A percentile compares a stretch with the other conserved stretches of the same genome.
phyloP scores from a whole-genome alignment of 1,284 basidiomycete species.

The Ceratorhiza oryzae-sativae region DNA sequence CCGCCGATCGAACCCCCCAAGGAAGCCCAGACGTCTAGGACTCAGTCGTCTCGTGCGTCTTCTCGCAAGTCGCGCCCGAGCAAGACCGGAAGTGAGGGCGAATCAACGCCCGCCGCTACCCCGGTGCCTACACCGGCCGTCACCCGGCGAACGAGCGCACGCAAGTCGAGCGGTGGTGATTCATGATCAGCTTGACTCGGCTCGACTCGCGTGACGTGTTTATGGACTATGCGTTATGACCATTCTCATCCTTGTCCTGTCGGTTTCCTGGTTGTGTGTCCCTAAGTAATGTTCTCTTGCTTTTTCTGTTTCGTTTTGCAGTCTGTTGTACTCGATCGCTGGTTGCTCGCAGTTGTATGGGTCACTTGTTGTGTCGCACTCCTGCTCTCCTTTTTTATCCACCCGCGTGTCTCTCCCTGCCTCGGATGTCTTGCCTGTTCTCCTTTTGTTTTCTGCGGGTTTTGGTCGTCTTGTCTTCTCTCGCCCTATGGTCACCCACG shows the following conservation, averaged over 20 bases:
- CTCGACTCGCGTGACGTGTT: not conserved
- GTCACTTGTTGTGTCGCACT: slow-evolving; percentile 22
- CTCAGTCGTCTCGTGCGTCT: not conserved
- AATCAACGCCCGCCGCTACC: not conserved
- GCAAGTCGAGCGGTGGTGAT: slow-evolving; percentile 12
- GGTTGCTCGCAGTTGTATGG: slow-evolving; percentile 14
- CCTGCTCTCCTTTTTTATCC: slow-evolving; percentile 1
- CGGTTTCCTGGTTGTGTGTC: not conserved
- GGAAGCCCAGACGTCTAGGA: slow-evolving; percentile 1
- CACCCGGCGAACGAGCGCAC: slow-evolving; percentile 26
- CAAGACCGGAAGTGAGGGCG: slow-evolving; percentile 18
- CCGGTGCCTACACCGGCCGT: slow-evolving; percentile 1
- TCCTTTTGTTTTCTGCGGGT: not conserved
- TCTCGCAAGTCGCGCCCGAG: slow-evolving; percentile 7
- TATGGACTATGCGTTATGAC: not conserved
- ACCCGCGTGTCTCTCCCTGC: slow-evolving; percentile 1
- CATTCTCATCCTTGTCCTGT: not conserved
- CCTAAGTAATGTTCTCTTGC: slow-evolving; percentile 18
- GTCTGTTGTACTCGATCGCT: slow-evolving; percentile 13
- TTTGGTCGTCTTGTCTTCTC: slow-evolving; percentile 11
- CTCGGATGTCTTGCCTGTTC: not conserved
- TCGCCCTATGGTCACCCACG: slow-evolving; percentile 9
- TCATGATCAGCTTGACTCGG: not conserved
- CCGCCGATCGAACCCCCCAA: slow-evolving; percentile 1
- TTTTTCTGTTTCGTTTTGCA: not conserved